Conservation (phyloP, 2,329 filamentous ascomycete genomes). For the Aureobasidium pullulans region DNA sequence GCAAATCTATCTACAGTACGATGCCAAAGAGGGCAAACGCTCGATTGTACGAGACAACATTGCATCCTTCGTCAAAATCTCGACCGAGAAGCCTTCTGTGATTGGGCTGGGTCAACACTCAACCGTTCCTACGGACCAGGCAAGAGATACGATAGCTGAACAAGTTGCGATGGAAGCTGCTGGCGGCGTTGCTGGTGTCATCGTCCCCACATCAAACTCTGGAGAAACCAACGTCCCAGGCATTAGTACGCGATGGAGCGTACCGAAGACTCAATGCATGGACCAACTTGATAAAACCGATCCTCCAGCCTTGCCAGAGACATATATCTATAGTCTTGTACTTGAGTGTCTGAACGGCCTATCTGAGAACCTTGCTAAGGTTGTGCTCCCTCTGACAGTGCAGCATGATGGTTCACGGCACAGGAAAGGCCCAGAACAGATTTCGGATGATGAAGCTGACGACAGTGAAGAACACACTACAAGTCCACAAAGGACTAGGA, state of each 20-base stretch:
- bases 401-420: constrained; percentile 50
- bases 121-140: constrained; percentile 62
- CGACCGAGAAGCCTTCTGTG: constrained; percentile 79
- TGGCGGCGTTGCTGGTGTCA: constrained; percentile 79
- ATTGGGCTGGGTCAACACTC: constrained; percentile 89
- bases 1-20: constrained; percentile 73
- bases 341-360: constrained; percentile 83
- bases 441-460: constrained; percentile 40
- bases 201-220: constrained; percentile 61
- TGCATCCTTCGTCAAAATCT: constrained; percentile 82
- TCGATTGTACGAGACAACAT: constrained; percentile 74
- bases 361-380: constrained; percentile 87
- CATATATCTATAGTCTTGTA: constrained; percentile 86
- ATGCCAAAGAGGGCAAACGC: constrained; percentile 63
- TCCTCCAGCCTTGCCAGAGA: constrained; percentile 74
- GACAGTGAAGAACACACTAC: constrained; percentile 25
- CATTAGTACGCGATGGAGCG: constrained; percentile 88
- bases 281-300: constrained; percentile 92
- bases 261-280: constrained; percentile 76
- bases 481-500: constrained; percentile 26
- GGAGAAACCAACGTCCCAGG: constrained; percentile 61
- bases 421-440: background rate
- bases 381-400: constrained; percentile 84
- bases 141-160: constrained; percentile 57
- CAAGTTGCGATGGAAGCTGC: constrained; percentile 78